Evolutionary conservation across 2,329 filamentous ascomycete species (phyloP).

Genomic region (Westerdykella ornata): DNA sequence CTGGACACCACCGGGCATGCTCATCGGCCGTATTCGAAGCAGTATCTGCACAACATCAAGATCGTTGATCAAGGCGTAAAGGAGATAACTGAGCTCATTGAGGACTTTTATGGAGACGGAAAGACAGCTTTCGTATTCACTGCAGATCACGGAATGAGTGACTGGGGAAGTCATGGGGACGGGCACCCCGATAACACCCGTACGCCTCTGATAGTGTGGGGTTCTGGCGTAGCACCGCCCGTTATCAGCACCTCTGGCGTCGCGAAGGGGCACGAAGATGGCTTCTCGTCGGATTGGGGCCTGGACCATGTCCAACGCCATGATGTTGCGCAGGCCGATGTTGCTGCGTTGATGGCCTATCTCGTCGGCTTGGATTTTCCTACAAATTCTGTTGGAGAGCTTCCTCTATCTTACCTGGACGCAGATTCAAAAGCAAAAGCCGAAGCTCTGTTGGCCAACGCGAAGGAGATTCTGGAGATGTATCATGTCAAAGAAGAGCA

Average conservation of each 20-base stretch:
- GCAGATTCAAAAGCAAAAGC: conserved; percentile 71
- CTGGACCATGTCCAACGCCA: conserved; percentile 74
- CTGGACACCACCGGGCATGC: conserved; percentile 84
- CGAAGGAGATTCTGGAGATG: conserved; percentile 85
- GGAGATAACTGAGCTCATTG: conserved; percentile 72
- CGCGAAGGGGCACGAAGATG: conserved; percentile 79
- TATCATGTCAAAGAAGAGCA: conserved; percentile 87
- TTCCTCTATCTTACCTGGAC: conserved; percentile 76
- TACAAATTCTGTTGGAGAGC: conserved; percentile 89
- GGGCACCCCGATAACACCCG: conserved; percentile 95
- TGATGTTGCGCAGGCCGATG: conserved; percentile 88
- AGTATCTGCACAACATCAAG: conserved; percentile 92
- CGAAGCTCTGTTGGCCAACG: conserved; percentile 75
- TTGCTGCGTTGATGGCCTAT: conserved; percentile 93
- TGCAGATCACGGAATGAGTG: conserved; percentile 97
- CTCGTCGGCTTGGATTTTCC: conserved; percentile 82
- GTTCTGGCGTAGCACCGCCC: conserved; percentile 78
- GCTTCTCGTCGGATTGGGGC: conserved; percentile 81
- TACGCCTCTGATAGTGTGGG: conserved; percentile 89
- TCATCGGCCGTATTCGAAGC: conserved; percentile 85
- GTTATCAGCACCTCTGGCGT: conserved; percentile 49
- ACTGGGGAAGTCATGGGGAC: conserved; percentile 98
- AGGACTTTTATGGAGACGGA: conserved; percentile 73
- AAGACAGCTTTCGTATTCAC: conserved; percentile 96
- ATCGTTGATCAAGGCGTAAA: conserved; percentile 85